Evolutionary conservation across 2,329 filamentous ascomycete genomes (phyloP), one percentile per base, ranked within the genome.

Genomic region (Phialemonium atrogriseum): DNA sequence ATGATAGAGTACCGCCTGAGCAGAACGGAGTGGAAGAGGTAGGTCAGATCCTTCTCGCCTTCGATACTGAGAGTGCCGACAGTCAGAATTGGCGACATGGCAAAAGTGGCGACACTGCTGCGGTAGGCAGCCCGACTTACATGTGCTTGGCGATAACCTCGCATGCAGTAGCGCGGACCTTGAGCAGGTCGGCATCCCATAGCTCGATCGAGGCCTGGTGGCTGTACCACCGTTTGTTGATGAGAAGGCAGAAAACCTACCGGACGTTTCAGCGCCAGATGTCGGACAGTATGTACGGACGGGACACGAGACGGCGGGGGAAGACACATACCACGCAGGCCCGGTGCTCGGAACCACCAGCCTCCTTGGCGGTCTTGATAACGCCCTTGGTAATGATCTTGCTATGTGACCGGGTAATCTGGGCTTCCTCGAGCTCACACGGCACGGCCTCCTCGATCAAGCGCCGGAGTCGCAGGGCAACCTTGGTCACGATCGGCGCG

Each of bases 1-100:
- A 94, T 54, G 46, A 89, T 80, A 3, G 86, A 86, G 60, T 94
- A 98, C 17, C 89, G 78, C 54, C 87, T 89, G 21, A 98, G 76
- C 11, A 98, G 68, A 3, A 94, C 65, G 10, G 82, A 71, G 44
- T 89, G 81, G 45, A 95, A 66, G 3, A 98, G 69, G 50, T 86
- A 93, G 20, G 75, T 60, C 37, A 76, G 66, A 47, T 96, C 73
- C 22, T 93, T 81, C 51, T 95, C 89, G 3, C 57, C 60, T 57
- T 98, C 91, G 49, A 98, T 96, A 44, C 80, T 83, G 37, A 6
- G 5, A 12, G 18, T n/a, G n/a, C n/a, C n/a, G n/a, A n/a, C n/a
- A n/a, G n/a, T n/a, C n/a, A n/a, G n/a, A n/a, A n/a, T n/a, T n/a
- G n/a, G n/a, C n/a, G n/a, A n/a, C n/a, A n/a, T n/a, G n/a, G 10